These are phyloP conservation scores for Malassezia sympodialis DNA, from an alignment of 1,284 basidiomycete species.

Conservation along the genomic window DNA sequence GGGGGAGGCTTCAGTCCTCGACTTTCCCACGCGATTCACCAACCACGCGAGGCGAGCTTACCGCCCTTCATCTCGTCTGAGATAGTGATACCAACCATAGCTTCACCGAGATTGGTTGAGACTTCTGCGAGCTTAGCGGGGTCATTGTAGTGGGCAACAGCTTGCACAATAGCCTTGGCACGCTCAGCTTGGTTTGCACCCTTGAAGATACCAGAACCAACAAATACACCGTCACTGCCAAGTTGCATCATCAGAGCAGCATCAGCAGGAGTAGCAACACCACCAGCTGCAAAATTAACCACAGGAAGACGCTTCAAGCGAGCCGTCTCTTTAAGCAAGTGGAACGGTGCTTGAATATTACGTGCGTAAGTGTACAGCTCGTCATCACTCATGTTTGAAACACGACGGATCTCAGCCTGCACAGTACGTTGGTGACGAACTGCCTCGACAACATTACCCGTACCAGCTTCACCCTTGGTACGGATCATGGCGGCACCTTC, in stretches of 20 bases:
- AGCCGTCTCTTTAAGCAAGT: conserved; percentile 91
- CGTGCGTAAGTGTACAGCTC: conserved; percentile 92
- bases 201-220: conserved; percentile 49
- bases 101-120: conserved; percentile 75
- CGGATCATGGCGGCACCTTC: conserved; percentile 61
- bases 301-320: conserved; percentile 85
- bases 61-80: conserved; percentile 45
- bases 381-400: conserved; percentile 73
- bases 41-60: conserved; percentile 38
- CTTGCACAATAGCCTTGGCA: conserved; percentile 92
- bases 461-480: conserved; percentile 64
- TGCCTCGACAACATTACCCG: conserved; percentile 86
- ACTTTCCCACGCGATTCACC: conserved; percentile 21
- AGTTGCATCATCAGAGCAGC: conserved; percentile 99
- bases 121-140: conserved; percentile 54
- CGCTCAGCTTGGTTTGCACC: conserved; percentile 88
- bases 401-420: conserved; percentile 72
- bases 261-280: conserved; percentile 92
- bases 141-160: conserved; percentile 74
- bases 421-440: conserved; percentile 82
- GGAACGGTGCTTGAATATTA: conserved; percentile 81
- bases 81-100: conserved; percentile 86
- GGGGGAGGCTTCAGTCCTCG: neutral
- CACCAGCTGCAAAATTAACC: conserved; percentile 65
- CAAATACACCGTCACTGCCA: conserved; percentile 77